Percentiles rank a stretch among this genome's conserved stretches.
phyloP scores from a whole-genome alignment of 495 filamentous ascomycete genomes.

The Penicillium tannophilum region DNA sequence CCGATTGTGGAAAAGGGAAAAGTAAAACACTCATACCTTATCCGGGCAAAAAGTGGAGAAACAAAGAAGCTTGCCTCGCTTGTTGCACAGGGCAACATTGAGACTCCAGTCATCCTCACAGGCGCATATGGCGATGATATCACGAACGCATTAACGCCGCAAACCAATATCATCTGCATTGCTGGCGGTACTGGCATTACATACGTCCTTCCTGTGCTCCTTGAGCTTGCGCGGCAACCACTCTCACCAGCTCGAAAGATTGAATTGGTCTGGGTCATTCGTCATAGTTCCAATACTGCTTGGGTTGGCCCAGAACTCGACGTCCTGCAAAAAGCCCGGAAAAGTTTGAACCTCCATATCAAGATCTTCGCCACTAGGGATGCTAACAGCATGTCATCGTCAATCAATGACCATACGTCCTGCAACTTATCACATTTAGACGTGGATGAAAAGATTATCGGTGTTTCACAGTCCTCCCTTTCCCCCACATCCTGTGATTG shows the following conservation, averaged over 20 bases:
- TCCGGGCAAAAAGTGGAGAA: conserved; percentile 48
- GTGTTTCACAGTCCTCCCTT: neutral
- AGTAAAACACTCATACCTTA: conserved; percentile 60
- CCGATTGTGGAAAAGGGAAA: conserved; percentile 39
- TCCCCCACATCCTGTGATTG: neutral
- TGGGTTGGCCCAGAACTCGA: neutral
- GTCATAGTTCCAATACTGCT: neutral
- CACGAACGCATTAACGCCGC: conserved; percentile 23
- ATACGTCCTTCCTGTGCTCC: conserved; percentile 60
- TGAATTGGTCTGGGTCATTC: neutral
- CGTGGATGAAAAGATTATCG: neutral
- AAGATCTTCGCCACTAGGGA: neutral
- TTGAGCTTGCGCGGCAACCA: conserved; percentile 39
- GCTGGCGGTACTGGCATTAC: conserved; percentile 68
- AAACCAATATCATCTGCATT: conserved; percentile 59
- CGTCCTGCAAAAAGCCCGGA: neutral
- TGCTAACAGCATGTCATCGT: neutral
- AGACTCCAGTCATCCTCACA: neutral
- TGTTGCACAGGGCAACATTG: neutral
- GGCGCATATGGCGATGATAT: neutral
- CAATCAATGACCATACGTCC: neutral
- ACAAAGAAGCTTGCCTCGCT: neutral
- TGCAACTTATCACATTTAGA: neutral
- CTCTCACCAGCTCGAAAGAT: conserved; percentile 29
- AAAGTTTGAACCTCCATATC: neutral